Conservation (phyloP, 2,329 filamentous ascomycete genomes). For the Plectosphaerella cucumerina region DNA sequence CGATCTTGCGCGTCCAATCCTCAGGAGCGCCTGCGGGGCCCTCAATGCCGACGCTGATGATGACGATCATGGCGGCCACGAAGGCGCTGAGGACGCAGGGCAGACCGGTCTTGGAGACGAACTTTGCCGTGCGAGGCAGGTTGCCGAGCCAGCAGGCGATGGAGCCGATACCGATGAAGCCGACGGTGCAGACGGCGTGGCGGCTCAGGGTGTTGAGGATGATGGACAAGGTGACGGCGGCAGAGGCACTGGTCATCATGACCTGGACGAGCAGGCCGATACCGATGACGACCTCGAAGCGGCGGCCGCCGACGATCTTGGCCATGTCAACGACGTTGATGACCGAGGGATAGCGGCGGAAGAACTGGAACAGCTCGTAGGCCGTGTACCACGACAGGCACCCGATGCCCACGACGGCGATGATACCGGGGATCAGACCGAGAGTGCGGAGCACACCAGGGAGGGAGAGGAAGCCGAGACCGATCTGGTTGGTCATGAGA, state of each 20-base stretch:
- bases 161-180: constrained; percentile 60
- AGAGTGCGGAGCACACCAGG: neutral
- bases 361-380: constrained; percentile 1
- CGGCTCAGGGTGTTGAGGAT: constrained; percentile 65
- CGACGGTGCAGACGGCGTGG: constrained; percentile 60
- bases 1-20: neutral
- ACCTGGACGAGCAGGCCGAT: constrained; percentile 65
- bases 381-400: neutral
- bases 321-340: neutral
- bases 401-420: neutral
- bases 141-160: constrained; percentile 60
- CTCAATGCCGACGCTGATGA: constrained; percentile 26
- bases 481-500: constrained; percentile 1
- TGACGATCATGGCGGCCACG: constrained; percentile 29
- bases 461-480: neutral
- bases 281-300: neutral
- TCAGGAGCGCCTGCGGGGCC: constrained; percentile 7
- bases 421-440: neutral
- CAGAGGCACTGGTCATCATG: constrained; percentile 64
- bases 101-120: constrained; percentile 22
- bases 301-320: neutral
- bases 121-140: constrained; percentile 60
- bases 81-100: constrained; percentile 28
- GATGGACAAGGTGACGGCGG: constrained; percentile 61
- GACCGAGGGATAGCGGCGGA: neutral